Evolutionary conservation across 108 stramenopile species (phyloP).

Genomic region (Pseudonitzschia pungens): DNA sequence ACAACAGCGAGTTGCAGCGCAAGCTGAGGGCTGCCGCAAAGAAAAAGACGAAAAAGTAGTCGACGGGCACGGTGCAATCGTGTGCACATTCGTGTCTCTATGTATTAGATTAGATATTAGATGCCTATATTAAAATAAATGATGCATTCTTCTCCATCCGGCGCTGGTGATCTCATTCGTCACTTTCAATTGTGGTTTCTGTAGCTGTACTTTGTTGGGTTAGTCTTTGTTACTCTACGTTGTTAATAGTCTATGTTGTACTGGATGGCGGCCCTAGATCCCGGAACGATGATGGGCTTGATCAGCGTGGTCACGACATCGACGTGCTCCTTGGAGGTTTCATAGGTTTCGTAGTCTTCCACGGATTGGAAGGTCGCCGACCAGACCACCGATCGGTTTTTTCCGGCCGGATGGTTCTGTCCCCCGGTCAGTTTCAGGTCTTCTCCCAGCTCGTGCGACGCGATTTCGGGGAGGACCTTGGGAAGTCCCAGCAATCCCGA

Average conservation of each 20-base stretch:
- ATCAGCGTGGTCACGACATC: conserved; percentile 15
- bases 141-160: too few relatives aligned
- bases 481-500: conserved; percentile 26
- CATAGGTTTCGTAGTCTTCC: conserved; percentile 26
- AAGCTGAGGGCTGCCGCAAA: conserved; percentile 27
- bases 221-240: not conserved
- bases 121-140: too few relatives aligned
- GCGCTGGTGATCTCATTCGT: too few relatives aligned
- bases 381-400: conserved; percentile 23
- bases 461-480: conserved; percentile 9
- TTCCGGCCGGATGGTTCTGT: conserved; percentile 35
- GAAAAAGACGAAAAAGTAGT: not conserved
- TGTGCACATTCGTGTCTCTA: too few relatives aligned
- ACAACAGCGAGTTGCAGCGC: conserved; percentile 43
- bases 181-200: not conserved
- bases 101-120: too few relatives aligned
- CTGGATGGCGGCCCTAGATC: conserved; percentile 30
- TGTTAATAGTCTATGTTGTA: conserved; percentile 12
- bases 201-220: not conserved
- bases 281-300: conserved; percentile 22
- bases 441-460: conserved; percentile 18
- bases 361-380: conserved; percentile 18
- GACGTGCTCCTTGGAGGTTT: conserved; percentile 12
- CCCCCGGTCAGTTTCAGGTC: conserved; percentile 23
- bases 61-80: too few relatives aligned